Percentiles rank a stretch among this genome's conserved stretches.
These are phyloP conservation scores for Sugiyamaella smithiae DNA, from an alignment of 805 yeast genomes.

Conservation along the genomic window DNA sequence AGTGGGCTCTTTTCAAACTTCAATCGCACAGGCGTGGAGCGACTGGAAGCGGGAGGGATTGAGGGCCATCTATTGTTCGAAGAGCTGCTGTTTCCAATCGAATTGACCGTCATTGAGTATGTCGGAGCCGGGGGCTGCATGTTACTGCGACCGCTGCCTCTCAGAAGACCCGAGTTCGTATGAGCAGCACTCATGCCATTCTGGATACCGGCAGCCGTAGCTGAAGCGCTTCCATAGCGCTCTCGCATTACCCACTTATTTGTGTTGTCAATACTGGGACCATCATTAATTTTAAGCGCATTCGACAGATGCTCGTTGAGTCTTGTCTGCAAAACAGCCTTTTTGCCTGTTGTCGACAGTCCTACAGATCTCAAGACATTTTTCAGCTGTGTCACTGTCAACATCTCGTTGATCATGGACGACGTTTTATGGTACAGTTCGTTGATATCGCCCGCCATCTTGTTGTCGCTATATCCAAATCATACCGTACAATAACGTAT, in stretches of 20 bases:
- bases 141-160: not conserved
- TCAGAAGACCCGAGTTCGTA: not conserved
- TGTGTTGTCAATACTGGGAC: constrained; percentile 45
- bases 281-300: constrained; percentile 42
- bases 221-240: not conserved
- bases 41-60: constrained; percentile 20
- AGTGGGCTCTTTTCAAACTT: constrained; percentile 30
- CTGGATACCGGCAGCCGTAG: not conserved
- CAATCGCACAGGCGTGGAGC: constrained; percentile 22
- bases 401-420: not conserved
- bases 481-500: too few species aligned
- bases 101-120: not conserved
- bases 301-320: constrained; percentile 45
- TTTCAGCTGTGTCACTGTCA: constrained; percentile 34
- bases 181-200: not conserved
- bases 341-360: constrained; percentile 54
- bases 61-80: not conserved
- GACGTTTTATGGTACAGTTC: not conserved
- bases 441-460: constrained; percentile 1
- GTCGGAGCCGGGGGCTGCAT: too few species aligned
- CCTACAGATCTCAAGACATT: constrained; percentile 36
- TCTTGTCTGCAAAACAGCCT: constrained; percentile 57
- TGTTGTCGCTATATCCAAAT: not conserved
- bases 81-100: not conserved
- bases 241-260: constrained; percentile 7